These are phyloP conservation scores for Ophiocordyceps sinensis DNA, from an alignment of 2,329 filamentous ascomycete species.

Conservation along the genomic window DNA sequence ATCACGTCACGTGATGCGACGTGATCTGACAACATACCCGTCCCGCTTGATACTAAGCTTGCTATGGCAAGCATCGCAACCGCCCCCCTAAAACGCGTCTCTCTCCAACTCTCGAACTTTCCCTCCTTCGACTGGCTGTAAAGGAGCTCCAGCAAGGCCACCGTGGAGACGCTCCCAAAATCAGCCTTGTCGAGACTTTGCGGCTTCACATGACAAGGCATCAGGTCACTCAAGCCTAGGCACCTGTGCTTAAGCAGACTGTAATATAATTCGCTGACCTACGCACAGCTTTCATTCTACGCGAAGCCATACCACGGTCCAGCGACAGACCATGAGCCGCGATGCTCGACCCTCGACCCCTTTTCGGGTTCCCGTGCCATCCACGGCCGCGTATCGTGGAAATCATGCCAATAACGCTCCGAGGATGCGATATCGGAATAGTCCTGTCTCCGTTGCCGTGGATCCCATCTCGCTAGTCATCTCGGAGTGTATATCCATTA, in stretches of 20 bases:
- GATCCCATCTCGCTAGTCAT: slow-evolving; percentile 88
- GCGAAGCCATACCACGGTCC: not conserved
- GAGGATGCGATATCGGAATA: slow-evolving; percentile 44
- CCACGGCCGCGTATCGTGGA: not conserved
- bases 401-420: slow-evolving; percentile 15
- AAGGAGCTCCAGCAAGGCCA: too few relatives aligned
- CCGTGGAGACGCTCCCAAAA: too few relatives aligned
- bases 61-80: too few relatives aligned
- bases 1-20: too few relatives aligned
- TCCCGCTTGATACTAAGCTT: too few relatives aligned
- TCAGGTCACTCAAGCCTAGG: too few relatives aligned
- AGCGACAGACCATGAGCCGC: slow-evolving; percentile 15
- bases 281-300: not conserved
- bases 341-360: slow-evolving; percentile 13
- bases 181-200: too few relatives aligned
- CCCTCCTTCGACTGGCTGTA: too few relatives aligned
- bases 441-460: slow-evolving; percentile 64
- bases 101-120: too few relatives aligned
- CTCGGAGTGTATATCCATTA: slow-evolving; percentile 97
- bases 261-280: not conserved
- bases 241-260: not conserved
- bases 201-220: too few relatives aligned
- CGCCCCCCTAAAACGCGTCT: too few relatives aligned
- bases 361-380: slow-evolving; percentile 11
- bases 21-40: too few relatives aligned